Conservation (phyloP, 257 asterid species). For the Nicotiana sylvestris region DNA sequence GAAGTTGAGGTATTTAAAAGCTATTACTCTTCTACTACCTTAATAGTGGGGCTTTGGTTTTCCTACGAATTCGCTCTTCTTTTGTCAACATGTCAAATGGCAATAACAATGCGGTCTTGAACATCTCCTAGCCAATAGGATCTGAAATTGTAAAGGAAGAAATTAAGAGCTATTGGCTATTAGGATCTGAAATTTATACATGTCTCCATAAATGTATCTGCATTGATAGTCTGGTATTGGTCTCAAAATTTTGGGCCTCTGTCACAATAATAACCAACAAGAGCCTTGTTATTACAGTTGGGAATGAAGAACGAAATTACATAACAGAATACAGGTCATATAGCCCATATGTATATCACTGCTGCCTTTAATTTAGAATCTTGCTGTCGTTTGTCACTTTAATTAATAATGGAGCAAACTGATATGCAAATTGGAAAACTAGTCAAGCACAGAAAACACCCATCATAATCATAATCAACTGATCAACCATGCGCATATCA, state of each 20-base stretch:
- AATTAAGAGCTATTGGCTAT: neutral
- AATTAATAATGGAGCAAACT: neutral
- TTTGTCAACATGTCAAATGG: neutral
- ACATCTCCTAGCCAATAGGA: neutral
- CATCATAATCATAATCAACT: neutral
- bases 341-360: neutral
- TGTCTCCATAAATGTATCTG: conserved; percentile 29
- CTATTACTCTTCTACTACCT: no score
- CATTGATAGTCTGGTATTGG: conserved; percentile 64
- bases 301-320: neutral
- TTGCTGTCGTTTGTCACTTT: neutral
- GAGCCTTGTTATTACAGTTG: conserved; percentile 11
- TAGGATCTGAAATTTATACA: no score
- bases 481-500: neutral
- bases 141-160: neutral
- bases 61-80: no score
- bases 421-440: neutral
- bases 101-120: neutral
- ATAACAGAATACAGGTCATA: neutral
- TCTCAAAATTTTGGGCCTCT: conserved; percentile 58
- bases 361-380: neutral
- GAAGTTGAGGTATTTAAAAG: no score
- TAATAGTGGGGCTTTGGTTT: no score
- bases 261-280: conserved; percentile 23
- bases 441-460: neutral